Evolutionary conservation across 495 filamentous ascomycete genomes (phyloP).

Genomic region (Aspergillus affinis): DNA sequence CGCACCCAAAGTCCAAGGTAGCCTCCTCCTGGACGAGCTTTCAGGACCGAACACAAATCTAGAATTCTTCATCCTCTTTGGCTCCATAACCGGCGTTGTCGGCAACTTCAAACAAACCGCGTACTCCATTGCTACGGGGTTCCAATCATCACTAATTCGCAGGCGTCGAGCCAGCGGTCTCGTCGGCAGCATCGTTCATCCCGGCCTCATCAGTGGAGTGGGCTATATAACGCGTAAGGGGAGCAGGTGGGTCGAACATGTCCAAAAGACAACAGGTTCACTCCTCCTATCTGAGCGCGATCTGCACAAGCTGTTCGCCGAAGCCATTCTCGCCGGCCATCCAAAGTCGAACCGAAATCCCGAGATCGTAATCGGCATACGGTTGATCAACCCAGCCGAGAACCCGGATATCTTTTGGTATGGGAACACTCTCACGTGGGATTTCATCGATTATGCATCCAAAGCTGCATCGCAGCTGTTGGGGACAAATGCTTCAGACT

Average conservation of each 20-base stretch:
- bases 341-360: slow-evolving; percentile 3
- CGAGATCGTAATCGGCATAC: not conserved
- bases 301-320: slow-evolving; percentile 7
- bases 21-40: slow-evolving; percentile 6
- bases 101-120: slow-evolving; percentile 10
- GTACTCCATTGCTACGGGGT: slow-evolving; percentile 8
- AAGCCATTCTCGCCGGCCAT: slow-evolving; percentile 10
- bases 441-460: not conserved
- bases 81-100: slow-evolving; percentile 6
- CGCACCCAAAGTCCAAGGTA: slow-evolving; percentile 12
- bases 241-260: not conserved
- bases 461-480: too few relatives aligned
- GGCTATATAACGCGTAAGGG: slow-evolving; percentile 3
- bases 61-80: slow-evolving; percentile 17
- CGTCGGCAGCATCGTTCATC: slow-evolving; percentile 8
- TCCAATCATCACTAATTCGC: slow-evolving; percentile 6
- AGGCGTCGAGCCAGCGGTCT: slow-evolving; percentile 6
- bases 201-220: slow-evolving; percentile 7
- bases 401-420: slow-evolving; percentile 4
- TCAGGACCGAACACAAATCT: slow-evolving; percentile 4
- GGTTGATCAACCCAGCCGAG: slow-evolving; percentile 1
- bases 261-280: slow-evolving; percentile 1
- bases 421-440: not conserved
- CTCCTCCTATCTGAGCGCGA: slow-evolving; percentile 2
- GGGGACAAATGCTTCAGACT: too few relatives aligned